Evolutionary conservation across 495 filamentous ascomycete species (phyloP).

Genomic region (Aspergillus avenaceus): DNA sequence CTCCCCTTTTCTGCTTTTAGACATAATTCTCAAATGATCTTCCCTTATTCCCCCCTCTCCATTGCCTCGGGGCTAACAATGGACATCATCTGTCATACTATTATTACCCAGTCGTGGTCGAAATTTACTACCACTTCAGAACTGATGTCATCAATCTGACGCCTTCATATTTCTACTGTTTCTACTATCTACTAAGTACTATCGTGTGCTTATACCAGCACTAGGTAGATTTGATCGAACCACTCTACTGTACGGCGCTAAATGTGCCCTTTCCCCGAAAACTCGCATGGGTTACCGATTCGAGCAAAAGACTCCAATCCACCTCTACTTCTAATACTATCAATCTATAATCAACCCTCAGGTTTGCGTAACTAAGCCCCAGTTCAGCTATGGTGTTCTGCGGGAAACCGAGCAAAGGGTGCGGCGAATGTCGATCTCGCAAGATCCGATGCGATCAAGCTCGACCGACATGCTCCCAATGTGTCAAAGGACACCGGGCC

Average conservation of each 20-base stretch:
- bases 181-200: neutral
- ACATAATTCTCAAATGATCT: too few species aligned
- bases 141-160: neutral
- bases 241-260: neutral
- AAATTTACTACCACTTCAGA: too few species aligned
- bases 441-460: constrained; percentile 66
- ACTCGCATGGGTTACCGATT: neutral
- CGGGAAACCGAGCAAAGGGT: constrained; percentile 69
- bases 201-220: too few species aligned
- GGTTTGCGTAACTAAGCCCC: neutral
- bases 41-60: too few species aligned
- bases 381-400: constrained; percentile 62
- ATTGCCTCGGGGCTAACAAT: neutral
- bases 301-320: neutral
- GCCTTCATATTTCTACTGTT: neutral
- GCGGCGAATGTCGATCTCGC: constrained; percentile 66
- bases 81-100: neutral
- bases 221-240: too few species aligned
- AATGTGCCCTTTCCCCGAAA: neutral
- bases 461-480: constrained; percentile 63
- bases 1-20: too few species aligned
- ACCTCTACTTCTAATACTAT: neutral
- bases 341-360: neutral
- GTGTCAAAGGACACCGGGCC: constrained; percentile 56
- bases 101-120: too few species aligned